Percentiles rank a stretch among this genome's conserved stretches.
phyloP scores from a whole-genome alignment of 495 filamentous ascomycete genomes.

The Penicillium pancosmium region DNA sequence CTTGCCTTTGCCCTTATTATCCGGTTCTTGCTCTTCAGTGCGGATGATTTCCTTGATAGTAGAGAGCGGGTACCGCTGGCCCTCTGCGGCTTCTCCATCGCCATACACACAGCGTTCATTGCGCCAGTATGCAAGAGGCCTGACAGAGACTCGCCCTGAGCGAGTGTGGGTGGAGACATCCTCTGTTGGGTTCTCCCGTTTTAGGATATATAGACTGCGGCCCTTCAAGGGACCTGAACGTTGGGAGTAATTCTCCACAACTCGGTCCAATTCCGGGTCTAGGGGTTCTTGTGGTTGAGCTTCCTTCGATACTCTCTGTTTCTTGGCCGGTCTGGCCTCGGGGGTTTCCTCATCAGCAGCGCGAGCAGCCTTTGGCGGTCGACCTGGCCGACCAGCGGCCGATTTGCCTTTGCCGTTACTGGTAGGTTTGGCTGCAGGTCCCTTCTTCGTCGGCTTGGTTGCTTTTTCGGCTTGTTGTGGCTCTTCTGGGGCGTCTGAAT shows the following conservation, averaged over 20 bases:
- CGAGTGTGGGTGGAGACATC: conserved; percentile 52
- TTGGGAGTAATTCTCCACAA: conserved; percentile 47
- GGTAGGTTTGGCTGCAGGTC: conserved; percentile 15
- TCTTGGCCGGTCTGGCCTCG: conserved; percentile 40
- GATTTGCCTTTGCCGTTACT: conserved; percentile 20
- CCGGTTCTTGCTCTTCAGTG: conserved; percentile 61
- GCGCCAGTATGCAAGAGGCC: conserved; percentile 85
- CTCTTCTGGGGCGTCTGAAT: conserved; percentile 20
- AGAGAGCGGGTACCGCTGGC: conserved; percentile 59
- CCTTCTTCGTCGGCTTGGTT: conserved; percentile 18
- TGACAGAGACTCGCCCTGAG: conserved; percentile 61
- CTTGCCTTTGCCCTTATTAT: conserved; percentile 37
- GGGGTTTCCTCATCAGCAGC: conserved; percentile 25
- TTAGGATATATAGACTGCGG: conserved; percentile 70
- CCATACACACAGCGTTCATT: conserved; percentile 77
- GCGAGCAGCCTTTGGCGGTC: conserved; percentile 35
- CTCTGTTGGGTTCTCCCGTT: conserved; percentile 64
- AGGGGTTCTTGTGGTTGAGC: conserved; percentile 23
- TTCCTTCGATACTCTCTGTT: conserved; percentile 26
- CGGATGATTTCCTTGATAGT: conserved; percentile 76
- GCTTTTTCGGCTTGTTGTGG: conserved; percentile 12
- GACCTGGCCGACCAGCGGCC: conserved; percentile 33
- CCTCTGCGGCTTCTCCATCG: conserved; percentile 54
- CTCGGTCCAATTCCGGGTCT: conserved; percentile 41
- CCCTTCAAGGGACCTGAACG: conserved; percentile 50